phyloP scores from a whole-genome alignment of 2,329 filamentous ascomycete species.

The Plectosphaerella sp. region DNA sequence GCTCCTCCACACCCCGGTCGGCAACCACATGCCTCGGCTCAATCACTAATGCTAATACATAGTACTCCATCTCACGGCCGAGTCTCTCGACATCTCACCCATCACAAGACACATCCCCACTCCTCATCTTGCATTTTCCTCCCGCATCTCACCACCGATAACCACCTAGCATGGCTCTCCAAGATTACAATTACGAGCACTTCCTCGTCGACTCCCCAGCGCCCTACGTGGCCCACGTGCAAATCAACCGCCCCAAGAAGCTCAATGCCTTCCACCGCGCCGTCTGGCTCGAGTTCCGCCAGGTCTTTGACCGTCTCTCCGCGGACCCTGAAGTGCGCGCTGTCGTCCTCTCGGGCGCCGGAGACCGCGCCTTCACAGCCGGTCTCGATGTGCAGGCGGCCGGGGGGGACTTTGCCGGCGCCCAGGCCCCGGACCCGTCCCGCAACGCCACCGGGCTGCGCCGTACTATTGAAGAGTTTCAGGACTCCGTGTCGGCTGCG shows the following conservation, averaged over 20 bases:
- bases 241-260: constrained; percentile 84
- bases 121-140: background rate
- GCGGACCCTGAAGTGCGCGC: constrained; percentile 67
- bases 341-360: constrained; percentile 75
- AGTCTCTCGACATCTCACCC: too few relatives aligned
- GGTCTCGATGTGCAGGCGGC: constrained; percentile 80
- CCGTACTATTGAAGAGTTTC: constrained; percentile 72
- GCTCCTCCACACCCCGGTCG: too few relatives aligned
- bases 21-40: too few relatives aligned
- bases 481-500: constrained; percentile 68
- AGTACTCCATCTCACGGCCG: too few relatives aligned
- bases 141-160: too few relatives aligned
- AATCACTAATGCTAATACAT: too few relatives aligned
- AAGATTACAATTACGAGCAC: constrained; percentile 50
- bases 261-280: constrained; percentile 81
- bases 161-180: constrained; percentile 9
- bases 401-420: constrained; percentile 19
- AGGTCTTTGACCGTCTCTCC: constrained; percentile 69
- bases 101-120: background rate
- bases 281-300: constrained; percentile 81
- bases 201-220: constrained; percentile 71
- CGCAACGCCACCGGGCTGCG: constrained; percentile 59
- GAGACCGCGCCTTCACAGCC: constrained; percentile 78
- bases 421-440: constrained; percentile 40
- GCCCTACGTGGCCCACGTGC: constrained; percentile 78